phyloP scores from a whole-genome alignment of 306 rosid species.

The Prunus armeniaca region DNA sequence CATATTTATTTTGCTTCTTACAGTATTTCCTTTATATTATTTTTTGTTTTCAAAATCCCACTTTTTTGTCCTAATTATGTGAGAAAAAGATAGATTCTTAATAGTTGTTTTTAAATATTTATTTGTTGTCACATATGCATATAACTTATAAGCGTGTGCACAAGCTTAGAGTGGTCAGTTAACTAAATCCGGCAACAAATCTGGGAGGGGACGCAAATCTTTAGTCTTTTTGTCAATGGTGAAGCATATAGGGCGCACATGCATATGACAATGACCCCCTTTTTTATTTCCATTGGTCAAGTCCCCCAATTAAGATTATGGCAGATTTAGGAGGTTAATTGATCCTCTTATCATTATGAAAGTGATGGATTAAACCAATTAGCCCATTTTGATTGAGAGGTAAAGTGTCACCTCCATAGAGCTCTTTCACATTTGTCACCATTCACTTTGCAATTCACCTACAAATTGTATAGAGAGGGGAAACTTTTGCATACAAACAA shows the following conservation, averaged over 20 bases:
- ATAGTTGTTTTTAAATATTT: neutral
- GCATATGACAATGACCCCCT: conserved; percentile 54
- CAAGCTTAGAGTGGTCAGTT: neutral
- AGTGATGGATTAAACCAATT: neutral
- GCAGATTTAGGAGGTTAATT: neutral
- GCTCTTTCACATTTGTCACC: neutral
- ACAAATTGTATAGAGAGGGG: neutral
- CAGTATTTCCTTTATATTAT: neutral
- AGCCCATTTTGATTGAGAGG: neutral
- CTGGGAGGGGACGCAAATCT: conserved; percentile 43
- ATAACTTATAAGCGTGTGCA: neutral
- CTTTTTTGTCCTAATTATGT: no score
- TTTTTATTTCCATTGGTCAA: conserved; percentile 10
- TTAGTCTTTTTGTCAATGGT: conserved; percentile 25
- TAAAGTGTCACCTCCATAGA: neutral
- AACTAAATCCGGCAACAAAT: conserved; percentile 18
- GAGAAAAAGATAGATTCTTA: neutral
- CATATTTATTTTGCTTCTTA: no score
- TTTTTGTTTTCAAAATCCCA: no score
- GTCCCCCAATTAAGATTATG: neutral
- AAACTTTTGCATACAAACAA: neutral
- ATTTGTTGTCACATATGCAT: neutral
- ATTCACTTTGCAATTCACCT: neutral
- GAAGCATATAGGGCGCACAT: conserved; percentile 53
- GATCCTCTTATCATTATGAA: neutral